These are phyloP conservation scores for Pugionium cornutum DNA, from an alignment of 345 rosid species.

Conservation along the genomic window DNA sequence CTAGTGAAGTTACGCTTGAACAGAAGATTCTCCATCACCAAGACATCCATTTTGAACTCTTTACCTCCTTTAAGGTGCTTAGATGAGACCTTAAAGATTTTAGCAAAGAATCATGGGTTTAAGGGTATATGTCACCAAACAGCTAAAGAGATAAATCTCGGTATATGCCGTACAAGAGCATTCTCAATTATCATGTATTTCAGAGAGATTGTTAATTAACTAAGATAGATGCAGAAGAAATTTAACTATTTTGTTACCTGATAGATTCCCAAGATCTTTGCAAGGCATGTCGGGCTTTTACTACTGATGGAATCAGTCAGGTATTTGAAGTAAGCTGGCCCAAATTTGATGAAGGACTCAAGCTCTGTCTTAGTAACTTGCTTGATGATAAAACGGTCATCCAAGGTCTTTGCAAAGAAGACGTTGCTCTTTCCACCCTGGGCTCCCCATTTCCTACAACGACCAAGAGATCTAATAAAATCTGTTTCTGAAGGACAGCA, in stretches of 20 bases:
- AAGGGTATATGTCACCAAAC: conserved; percentile 3
- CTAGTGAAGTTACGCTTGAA: conserved; percentile 70
- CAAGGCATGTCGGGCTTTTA: conserved; percentile 88
- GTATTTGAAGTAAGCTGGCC: conserved; percentile 79
- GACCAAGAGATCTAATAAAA: conserved; percentile 84
- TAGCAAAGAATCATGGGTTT: conserved; percentile 17
- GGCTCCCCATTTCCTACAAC: conserved; percentile 98
- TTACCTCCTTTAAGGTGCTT: conserved; percentile 89
- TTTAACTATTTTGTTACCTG: conserved; percentile 56
- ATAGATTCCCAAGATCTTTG: conserved; percentile 91
- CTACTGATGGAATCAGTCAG: conserved; percentile 70
- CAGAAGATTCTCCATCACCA: conserved; percentile 98
- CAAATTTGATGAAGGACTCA: conserved; percentile 93
- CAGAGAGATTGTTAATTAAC: neutral
- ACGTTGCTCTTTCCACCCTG: conserved; percentile 99
- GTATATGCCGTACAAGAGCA: neutral
- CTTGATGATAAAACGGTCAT: conserved; percentile 93
- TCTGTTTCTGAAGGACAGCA: conserved; percentile 89
- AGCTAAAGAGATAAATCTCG: neutral
- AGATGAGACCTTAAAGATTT: conserved; percentile 64
- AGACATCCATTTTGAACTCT: conserved; percentile 88
- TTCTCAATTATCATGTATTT: conserved; percentile 5
- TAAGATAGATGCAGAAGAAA: too few species aligned
- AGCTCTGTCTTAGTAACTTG: conserved; percentile 95
- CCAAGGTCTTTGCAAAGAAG: conserved; percentile 94